Conservation (phyloP, 2,329 filamentous ascomycete genomes). For the Colletotrichum horii region DNA sequence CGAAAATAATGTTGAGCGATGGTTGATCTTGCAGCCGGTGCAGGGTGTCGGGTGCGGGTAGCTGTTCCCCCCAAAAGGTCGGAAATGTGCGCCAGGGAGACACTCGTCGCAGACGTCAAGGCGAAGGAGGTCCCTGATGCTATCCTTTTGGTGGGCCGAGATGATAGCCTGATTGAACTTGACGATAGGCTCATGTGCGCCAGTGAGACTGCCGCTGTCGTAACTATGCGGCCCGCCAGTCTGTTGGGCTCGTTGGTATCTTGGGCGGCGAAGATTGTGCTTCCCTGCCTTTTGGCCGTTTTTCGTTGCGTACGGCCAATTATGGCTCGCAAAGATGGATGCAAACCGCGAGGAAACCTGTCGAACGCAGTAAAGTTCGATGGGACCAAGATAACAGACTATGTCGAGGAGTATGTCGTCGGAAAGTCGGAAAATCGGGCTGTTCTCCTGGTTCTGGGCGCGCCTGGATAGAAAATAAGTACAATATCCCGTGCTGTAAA, state of each 20-base stretch:
- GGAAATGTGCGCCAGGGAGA: background rate
- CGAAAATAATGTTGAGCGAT: background rate
- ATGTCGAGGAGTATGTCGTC: background rate
- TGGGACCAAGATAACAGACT: background rate
- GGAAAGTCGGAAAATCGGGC: background rate
- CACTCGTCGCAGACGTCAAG: background rate
- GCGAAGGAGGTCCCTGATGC: background rate
- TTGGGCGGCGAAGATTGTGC: background rate
- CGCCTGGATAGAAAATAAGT: background rate
- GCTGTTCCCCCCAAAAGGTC: background rate
- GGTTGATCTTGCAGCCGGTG: background rate
- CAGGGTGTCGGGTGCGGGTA: background rate
- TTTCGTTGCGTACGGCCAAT: fast-evolving
- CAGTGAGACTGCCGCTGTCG: background rate
- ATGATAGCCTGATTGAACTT: background rate
- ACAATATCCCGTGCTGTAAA: background rate
- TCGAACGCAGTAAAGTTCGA: background rate
- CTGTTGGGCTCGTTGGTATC: background rate
- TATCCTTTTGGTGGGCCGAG: fast-evolving
- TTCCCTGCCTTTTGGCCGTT: background rate
- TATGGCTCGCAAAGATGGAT: background rate
- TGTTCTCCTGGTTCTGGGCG: background rate
- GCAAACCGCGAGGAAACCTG: background rate
- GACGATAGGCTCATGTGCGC: background rate
- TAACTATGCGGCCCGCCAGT: background rate